phyloP scores from a whole-genome alignment of 257 asterid genomes.

The Gardenia jasminoides region DNA sequence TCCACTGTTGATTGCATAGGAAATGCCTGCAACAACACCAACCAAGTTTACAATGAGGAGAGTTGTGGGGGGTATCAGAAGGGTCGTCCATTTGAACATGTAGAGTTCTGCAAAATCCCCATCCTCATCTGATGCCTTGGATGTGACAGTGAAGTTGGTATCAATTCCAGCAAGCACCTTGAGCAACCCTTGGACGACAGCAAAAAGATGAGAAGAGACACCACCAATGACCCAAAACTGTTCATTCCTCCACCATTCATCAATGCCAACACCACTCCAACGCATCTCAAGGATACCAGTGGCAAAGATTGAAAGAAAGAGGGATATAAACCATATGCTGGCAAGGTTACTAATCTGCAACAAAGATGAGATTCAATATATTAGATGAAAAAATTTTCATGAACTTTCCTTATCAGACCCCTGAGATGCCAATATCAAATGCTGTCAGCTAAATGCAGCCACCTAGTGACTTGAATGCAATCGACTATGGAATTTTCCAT shows the following conservation, averaged over 20 bases:
- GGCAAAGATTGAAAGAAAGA: constrained; percentile 91
- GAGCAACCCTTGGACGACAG: constrained; percentile 92
- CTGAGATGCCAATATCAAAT: constrained; percentile 1
- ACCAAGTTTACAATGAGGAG: constrained; percentile 85
- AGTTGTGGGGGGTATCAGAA: constrained; percentile 89
- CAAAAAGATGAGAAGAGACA: constrained; percentile 88
- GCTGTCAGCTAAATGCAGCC: neutral
- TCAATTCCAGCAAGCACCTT: constrained; percentile 97
- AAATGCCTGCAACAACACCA: constrained; percentile 89
- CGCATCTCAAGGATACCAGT: constrained; percentile 96
- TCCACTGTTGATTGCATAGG: constrained; percentile 92
- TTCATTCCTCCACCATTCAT: constrained; percentile 99
- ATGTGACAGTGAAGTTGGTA: constrained; percentile 95
- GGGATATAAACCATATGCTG: constrained; percentile 90
- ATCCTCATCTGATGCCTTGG: constrained; percentile 88
- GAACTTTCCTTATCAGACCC: neutral
- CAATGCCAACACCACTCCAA: constrained; percentile 97
- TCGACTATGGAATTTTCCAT: neutral
- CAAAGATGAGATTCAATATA: neutral
- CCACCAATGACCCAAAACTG: constrained; percentile 99
- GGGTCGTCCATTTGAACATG: constrained; percentile 97
- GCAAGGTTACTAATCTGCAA: constrained; percentile 94
- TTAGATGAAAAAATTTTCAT: neutral
- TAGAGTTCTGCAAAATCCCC: constrained; percentile 92
- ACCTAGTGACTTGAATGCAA: neutral